A percentile compares a stretch with the other conserved stretches of the same genome.
These are phyloP conservation scores for Aureobasidium vineae DNA, from an alignment of 2,329 filamentous ascomycete species.

Conservation along the genomic window DNA sequence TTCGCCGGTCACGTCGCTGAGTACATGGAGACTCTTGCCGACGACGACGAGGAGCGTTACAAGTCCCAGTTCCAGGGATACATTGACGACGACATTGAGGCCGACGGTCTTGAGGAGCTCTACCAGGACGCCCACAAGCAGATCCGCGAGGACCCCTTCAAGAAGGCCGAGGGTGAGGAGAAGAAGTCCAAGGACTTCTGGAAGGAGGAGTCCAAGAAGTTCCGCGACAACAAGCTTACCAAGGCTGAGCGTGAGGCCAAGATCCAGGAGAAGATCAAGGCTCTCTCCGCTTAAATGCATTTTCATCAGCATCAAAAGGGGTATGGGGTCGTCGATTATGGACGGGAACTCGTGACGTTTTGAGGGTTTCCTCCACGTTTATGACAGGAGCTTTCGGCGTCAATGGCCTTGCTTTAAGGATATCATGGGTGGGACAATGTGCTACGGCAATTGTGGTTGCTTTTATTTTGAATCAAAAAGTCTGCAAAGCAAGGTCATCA, in stretches of 20 bases:
- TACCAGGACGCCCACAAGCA: slow-evolving; percentile 93
- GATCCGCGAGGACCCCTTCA: slow-evolving; percentile 97
- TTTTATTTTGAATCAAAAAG: slow-evolving; percentile 27
- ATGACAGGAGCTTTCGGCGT: slow-evolving; percentile 27
- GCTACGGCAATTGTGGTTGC: slow-evolving; percentile 25
- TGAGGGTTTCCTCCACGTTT: slow-evolving; percentile 20
- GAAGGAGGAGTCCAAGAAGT: slow-evolving; percentile 78
- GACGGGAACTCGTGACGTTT: slow-evolving; percentile 13
- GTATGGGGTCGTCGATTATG: slow-evolving; percentile 19
- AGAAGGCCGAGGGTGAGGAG: slow-evolving; percentile 75
- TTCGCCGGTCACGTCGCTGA: slow-evolving; percentile 96
- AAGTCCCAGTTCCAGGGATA: slow-evolving; percentile 98
- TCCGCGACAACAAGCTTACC: slow-evolving; percentile 71
- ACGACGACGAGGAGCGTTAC: slow-evolving; percentile 99
- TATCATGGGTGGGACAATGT: slow-evolving; percentile 26
- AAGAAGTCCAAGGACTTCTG: slow-evolving; percentile 95
- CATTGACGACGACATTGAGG: slow-evolving; percentile 94
- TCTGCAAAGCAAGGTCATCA: slow-evolving; percentile 28
- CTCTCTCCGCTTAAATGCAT: slow-evolving; percentile 50
- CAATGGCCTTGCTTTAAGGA: slow-evolving; percentile 27
- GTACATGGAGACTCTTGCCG: slow-evolving; percentile 99
- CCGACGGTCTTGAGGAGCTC: slow-evolving; percentile 93
- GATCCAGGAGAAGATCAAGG: slow-evolving; percentile 88
- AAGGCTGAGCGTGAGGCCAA: slow-evolving; percentile 79
- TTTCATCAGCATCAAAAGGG: slow-evolving; percentile 24